Base-by-base conservation (phyloP, 139 green algal genomes). In the Trebouxia sp. region DNA sequence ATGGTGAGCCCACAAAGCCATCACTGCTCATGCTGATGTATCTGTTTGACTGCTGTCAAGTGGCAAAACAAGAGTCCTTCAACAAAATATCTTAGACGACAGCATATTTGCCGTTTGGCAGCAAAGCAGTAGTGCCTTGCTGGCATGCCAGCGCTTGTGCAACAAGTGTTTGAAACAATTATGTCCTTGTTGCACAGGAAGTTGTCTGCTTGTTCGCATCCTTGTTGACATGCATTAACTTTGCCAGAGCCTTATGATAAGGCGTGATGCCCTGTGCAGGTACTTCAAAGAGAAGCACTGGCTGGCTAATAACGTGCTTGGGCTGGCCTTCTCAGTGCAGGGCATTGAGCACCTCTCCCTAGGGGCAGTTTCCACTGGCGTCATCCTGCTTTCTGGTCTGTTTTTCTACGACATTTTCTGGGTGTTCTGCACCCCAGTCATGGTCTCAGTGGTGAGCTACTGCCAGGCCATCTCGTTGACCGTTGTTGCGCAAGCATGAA, bases 381-480 rank as follows among this genome's bases (percentile, higher is more conserved):
- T 83, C 53, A 98, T 99, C 82, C 88, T 99, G 26, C 87, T 99
- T 11, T 85, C 82, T 11, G 95, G 96, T 0, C 85, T 98, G 10
- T 98, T 98, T 82, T 92, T 98, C 43, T 98, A 98, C 75, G 97
- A 99, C 90, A 96, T 99, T 79, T 99, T 99, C 85, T 99, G 97
- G 97, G 97, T 84, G 28, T 99, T 99, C 88, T 98, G 85, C 87
- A 99, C 97, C 0, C 97, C 97, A 4, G 95, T 98, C 45, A 98
- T 98, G 95, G 89, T 93, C 17, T 89, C 83, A 12, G 96, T 99
- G n/a, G 96, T 77, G 22, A 76, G 66, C 2, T 24, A n/a, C n/a
- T n/a, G n/a, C n/a, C n/a, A n/a, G n/a, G n/a, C n/a, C n/a, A n/a
- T n/a, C n/a, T n/a, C n/a, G n/a, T n/a, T n/a, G n/a, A n/a, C n/a